Evolutionary conservation across 164 flowering plant species (phyloP), one percentile per base, ranked within the genome.

Genomic region (Annona cherimola): DNA sequence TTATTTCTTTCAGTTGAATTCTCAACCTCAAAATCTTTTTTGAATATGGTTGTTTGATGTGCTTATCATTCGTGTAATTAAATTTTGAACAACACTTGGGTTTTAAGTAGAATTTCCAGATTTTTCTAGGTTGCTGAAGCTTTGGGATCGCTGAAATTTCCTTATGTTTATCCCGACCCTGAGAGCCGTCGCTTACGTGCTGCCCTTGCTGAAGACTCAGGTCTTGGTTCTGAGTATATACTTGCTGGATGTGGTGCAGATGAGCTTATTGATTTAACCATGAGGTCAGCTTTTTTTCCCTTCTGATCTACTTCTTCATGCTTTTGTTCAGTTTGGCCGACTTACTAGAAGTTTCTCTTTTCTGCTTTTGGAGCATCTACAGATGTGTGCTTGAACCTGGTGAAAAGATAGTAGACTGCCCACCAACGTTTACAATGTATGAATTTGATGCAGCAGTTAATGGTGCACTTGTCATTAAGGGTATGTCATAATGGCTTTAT

Each of bases 371-470:
- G 60, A 44, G 18, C 63, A 76, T 60, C 69, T 74, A 73, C 79
- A 96, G 99, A 78, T 96, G 99, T 81, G 96, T 94, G 59, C 87
- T 96, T 74, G 99, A 96, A 67, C 98, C 98, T 69, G 97, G 97
- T 73, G 98, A 96, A 82, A 96, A 90, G 75, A 93, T 96, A 78
- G 85, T 93, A 43, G 99, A 96, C 82, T 96, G 99, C 69, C 99
- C 99, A 70, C 99, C 99, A 42, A 96, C 99, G 60, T 96, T 96
- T 78, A 90, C 99, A n/a, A 96, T 96, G 99, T 96, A 96, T 79
- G 97, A 83, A 80, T 93, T 96, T 82, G 99, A 96, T 86, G 99
- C 99, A 73, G 93, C 90, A 42, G 97, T 96, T 60, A 96, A 96
- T 86, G 95, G 86, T 26, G 99, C 99, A 60, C 74, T 63, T 66